Evolutionary conservation across 257 asterid genomes (phyloP).

Genomic region (Ajuga chamaepitys): DNA sequence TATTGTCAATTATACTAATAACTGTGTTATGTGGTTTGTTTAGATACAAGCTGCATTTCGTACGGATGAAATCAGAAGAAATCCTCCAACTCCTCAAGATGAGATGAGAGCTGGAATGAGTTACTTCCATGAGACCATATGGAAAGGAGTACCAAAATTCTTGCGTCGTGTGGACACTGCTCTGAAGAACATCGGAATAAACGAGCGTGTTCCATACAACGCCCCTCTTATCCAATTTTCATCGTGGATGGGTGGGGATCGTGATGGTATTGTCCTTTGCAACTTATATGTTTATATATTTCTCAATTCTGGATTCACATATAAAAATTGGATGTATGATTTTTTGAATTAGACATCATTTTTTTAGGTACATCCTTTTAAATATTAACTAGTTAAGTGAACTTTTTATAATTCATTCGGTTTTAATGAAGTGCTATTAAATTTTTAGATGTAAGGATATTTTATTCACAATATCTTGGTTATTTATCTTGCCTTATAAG

Average conservation of each 20-base stretch:
- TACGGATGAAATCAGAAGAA: conserved; percentile 92
- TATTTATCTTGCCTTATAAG: not conserved
- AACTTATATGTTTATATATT: too few relatives aligned
- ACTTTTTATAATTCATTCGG: too few relatives aligned
- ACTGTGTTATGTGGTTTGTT: conserved; percentile 5
- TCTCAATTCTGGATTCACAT: too few relatives aligned
- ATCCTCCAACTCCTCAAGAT: conserved; percentile 96
- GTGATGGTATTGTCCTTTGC: conserved; percentile 57
- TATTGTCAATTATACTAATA: not conserved
- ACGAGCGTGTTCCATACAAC: conserved; percentile 90
- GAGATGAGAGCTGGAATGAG: conserved; percentile 99
- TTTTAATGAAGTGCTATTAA: not conserved
- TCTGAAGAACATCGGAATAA: conserved; percentile 83
- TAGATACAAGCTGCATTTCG: conserved; percentile 98
- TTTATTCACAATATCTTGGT: not conserved
- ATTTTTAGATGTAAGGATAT: not conserved
- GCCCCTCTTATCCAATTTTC: conserved; percentile 92
- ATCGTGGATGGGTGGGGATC: conserved; percentile 99
- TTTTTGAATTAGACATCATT: too few relatives aligned
- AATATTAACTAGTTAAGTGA: too few relatives aligned
- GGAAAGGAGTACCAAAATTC: conserved; percentile 95
- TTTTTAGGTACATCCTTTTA: too few relatives aligned
- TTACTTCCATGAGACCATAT: conserved; percentile 92
- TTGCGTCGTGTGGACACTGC: conserved; percentile 93
- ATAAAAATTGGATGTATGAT: too few relatives aligned